A percentile compares a stretch with the other conserved stretches of the same genome.
Evolutionary conservation across 2,329 filamentous ascomycete species (phyloP).

Genomic region (Blastomyces silverae): DNA sequence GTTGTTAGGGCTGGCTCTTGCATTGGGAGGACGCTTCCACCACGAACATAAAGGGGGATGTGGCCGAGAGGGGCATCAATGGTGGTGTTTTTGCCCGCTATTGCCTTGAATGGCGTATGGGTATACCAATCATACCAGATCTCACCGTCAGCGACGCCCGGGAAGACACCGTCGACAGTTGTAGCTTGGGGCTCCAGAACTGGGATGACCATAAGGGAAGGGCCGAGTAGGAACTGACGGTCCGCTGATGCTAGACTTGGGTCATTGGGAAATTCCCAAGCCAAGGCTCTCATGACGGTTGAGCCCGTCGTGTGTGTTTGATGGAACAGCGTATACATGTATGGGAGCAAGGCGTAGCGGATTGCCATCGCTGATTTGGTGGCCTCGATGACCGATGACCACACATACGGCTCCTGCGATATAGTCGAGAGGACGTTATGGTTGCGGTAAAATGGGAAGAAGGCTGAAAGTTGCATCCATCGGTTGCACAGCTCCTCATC

Average conservation of each 20-base stretch:
- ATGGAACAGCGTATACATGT: slow-evolving; percentile 69
- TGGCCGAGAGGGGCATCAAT: slow-evolving; percentile 58
- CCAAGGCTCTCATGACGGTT: slow-evolving; percentile 65
- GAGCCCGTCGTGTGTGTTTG: slow-evolving; percentile 57
- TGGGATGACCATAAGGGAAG: slow-evolving; percentile 59
- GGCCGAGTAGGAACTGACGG: slow-evolving; percentile 65
- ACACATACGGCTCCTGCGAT: slow-evolving; percentile 65
- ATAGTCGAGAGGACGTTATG: slow-evolving; percentile 59
- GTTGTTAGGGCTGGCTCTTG: slow-evolving; percentile 65
- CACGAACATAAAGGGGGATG: slow-evolving; percentile 65
- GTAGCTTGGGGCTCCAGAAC: slow-evolving; percentile 56
- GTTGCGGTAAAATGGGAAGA: slow-evolving; percentile 74
- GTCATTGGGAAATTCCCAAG: slow-evolving; percentile 69
- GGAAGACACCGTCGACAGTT: slow-evolving; percentile 62
- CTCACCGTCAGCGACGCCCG: slow-evolving; percentile 53
- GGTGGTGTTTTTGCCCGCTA: slow-evolving; percentile 52
- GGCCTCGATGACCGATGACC: slow-evolving; percentile 59
- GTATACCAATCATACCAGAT: slow-evolving; percentile 78
- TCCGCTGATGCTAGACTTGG: slow-evolving; percentile 60
- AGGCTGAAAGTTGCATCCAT: slow-evolving; percentile 67
- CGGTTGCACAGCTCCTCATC: slow-evolving; percentile 64
- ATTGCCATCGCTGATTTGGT: slow-evolving; percentile 61
- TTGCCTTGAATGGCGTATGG: slow-evolving; percentile 49
- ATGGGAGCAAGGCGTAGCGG: slow-evolving; percentile 64
- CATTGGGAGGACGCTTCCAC: slow-evolving; percentile 59